Conservation (phyloP, 495 filamentous ascomycete genomes). For the Cercophora samala region DNA sequence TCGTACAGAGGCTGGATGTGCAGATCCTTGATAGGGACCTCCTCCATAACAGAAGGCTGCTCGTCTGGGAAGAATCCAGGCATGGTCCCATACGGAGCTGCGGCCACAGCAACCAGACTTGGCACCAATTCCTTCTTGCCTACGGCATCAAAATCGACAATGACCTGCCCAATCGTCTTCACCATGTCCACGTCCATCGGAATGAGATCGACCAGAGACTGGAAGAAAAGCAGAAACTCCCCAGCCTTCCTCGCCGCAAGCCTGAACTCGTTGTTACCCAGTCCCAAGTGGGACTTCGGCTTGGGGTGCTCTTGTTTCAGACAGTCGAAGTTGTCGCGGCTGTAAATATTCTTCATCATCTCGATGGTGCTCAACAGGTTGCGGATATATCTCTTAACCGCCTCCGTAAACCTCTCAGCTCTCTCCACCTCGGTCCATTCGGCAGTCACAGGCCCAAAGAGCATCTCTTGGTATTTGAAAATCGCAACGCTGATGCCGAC, state of each 20-base stretch:
- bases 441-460: slow-evolving; percentile 3
- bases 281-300: slow-evolving; percentile 9
- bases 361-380: not conserved
- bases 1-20: slow-evolving; percentile 21
- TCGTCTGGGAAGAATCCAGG: slow-evolving; percentile 23
- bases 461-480: slow-evolving; percentile 14
- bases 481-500: slow-evolving; percentile 22
- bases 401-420: slow-evolving; percentile 4
- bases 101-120: slow-evolving; percentile 22
- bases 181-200: slow-evolving; percentile 1
- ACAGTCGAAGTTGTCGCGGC: not conserved
- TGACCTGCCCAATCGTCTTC: slow-evolving; percentile 27
- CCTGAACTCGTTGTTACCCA: slow-evolving; percentile 14
- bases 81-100: slow-evolving; percentile 12
- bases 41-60: slow-evolving; percentile 20
- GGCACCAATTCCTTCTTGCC: slow-evolving; percentile 39
- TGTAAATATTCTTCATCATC: slow-evolving; percentile 22
- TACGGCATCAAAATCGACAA: slow-evolving; percentile 39
- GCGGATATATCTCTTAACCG: slow-evolving; percentile 3
- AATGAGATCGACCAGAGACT: slow-evolving; percentile 9
- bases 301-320: slow-evolving; percentile 5
- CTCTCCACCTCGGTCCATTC: not conserved
- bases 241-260: not conserved
- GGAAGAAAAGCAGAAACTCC: slow-evolving; percentile 24
- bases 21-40: slow-evolving; percentile 24